These are phyloP conservation scores for Colletotrichum gloeosporioides DNA, from an alignment of 2,329 filamentous ascomycete genomes.

Conservation along the genomic window DNA sequence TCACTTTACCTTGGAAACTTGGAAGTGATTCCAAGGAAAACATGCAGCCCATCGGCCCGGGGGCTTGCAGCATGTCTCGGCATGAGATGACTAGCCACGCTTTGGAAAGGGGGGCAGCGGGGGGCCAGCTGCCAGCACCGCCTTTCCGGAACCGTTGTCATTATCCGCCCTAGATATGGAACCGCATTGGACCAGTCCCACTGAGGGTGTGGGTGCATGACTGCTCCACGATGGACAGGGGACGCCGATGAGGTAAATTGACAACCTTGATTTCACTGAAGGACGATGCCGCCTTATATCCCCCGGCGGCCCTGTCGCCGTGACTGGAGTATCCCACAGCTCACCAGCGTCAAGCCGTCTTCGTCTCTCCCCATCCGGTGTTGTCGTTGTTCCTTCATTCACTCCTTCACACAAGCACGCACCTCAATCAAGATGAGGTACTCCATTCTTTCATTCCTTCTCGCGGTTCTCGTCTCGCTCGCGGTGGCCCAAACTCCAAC, in stretches of 20 bases:
- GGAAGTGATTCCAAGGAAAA: constrained; percentile 3
- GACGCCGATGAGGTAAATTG: not conserved
- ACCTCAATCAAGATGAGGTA: constrained; percentile 12
- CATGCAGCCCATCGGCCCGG: constrained; percentile 8
- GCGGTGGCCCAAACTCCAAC: constrained; percentile 37
- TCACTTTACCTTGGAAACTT: not conserved
- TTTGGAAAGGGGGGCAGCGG: not conserved
- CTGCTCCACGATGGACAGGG: not conserved
- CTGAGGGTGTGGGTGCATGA: not conserved
- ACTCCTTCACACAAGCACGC: constrained; percentile 22
- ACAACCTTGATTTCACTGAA: not conserved
- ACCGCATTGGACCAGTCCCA: not conserved
- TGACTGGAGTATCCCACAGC: not conserved
- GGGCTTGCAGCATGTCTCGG: constrained; percentile 12
- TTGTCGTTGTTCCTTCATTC: constrained; percentile 1
- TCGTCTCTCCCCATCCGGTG: not conserved
- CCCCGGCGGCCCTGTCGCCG: not conserved
- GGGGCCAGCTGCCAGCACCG: not conserved
- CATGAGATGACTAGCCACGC: not conserved
- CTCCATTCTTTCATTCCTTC: constrained; percentile 29
- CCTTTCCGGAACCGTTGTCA: constrained; percentile 1
- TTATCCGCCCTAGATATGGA: constrained; percentile 20
- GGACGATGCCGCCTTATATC: constrained; percentile 16
- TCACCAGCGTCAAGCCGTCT: not conserved
- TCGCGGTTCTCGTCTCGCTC: constrained; percentile 33